Percentiles rank a stretch among this genome's conserved stretches.
Conservation (phyloP, 2,329 filamentous ascomycete species). For the Cladorrhinum sp. region DNA sequence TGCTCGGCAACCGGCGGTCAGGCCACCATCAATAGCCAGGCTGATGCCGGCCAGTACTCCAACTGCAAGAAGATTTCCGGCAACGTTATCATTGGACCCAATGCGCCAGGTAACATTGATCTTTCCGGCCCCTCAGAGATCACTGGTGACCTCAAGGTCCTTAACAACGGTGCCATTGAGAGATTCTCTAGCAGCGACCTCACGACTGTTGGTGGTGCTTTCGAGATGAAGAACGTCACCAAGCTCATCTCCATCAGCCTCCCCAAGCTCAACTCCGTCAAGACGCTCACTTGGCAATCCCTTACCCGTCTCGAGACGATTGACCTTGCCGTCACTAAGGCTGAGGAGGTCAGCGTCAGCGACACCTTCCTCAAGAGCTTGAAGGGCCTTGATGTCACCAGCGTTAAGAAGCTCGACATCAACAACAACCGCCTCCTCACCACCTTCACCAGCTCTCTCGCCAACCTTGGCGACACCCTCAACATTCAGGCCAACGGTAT, state of each 20-base stretch:
- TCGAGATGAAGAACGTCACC: slow-evolving; percentile 67
- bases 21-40: slow-evolving; percentile 60
- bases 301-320: slow-evolving; percentile 60
- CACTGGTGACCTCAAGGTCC: slow-evolving; percentile 54
- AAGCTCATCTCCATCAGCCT: slow-evolving; percentile 67
- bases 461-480: slow-evolving; percentile 68
- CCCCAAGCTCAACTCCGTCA: slow-evolving; percentile 61
- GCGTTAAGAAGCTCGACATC: slow-evolving; percentile 72
- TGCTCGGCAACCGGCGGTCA: slow-evolving; percentile 30
- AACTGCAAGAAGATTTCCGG: slow-evolving; percentile 68
- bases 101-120: slow-evolving; percentile 54
- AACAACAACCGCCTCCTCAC: slow-evolving; percentile 86
- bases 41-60: slow-evolving; percentile 58
- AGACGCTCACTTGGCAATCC: slow-evolving; percentile 67
- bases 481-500: slow-evolving; percentile 78
- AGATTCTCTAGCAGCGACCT: slow-evolving; percentile 62
- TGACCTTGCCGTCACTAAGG: slow-evolving; percentile 51
- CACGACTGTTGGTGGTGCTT: slow-evolving; percentile 63
- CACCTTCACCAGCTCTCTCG: slow-evolving; percentile 72
- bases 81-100: slow-evolving; percentile 61
- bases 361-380: slow-evolving; percentile 83
- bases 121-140: slow-evolving; percentile 60
- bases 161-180: slow-evolving; percentile 61
- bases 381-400: slow-evolving; percentile 74
- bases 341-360: slow-evolving; percentile 68